Base-by-base conservation (phyloP, 768 basidiomycete species). In the Brasilioporus rufonigricans region DNA sequence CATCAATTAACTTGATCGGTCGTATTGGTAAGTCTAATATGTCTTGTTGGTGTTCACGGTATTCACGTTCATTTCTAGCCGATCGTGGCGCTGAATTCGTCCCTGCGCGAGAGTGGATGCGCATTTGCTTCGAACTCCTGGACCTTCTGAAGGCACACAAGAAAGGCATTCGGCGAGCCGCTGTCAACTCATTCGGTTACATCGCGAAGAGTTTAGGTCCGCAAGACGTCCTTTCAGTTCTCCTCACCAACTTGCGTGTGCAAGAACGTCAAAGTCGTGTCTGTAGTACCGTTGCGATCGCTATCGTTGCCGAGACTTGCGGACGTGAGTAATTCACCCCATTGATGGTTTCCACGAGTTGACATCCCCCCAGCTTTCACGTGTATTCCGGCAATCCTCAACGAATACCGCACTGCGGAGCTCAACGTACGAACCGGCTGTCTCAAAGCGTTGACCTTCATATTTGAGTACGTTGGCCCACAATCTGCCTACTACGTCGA, bases 41-140 rank as follows among this genome's bases (percentile, higher is more conserved):
- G 27, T 31, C 27, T 24, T 4, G 14, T 44, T 35, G 33, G 46
- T 53, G 45, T 55, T 12, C 27, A 10, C 21, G 0, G 21, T 48
- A 40, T 41, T 63, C 14, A 65, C 2, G 26, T 50, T 35, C 46
- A 19, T 29, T 26, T 23, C 35, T 50, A 80, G 96, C 97, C 53
- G 97, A 99, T 84, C 93, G 97, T 73, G 97, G 97, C 52, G 96
- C 97, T 21, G 97, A 98, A 73, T 98, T 93, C 57, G 96, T 99
- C 0, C 95, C 97, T 16, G 96, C 97, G 11, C 85, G 97, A 65
- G 97, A 99, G 74, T 98, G 96, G 97, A 99, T 99, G 97, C 89
- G 97, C 67, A 98, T 99, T 67, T 98, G 97, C 70, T 98, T 99
- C 73, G 97, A 99, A 68, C 76, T 99, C 32, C 82, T 99, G 47